These are phyloP conservation scores for Capsicum rhomboideum DNA, from an alignment of 257 asterid genomes.

Conservation along the genomic window DNA sequence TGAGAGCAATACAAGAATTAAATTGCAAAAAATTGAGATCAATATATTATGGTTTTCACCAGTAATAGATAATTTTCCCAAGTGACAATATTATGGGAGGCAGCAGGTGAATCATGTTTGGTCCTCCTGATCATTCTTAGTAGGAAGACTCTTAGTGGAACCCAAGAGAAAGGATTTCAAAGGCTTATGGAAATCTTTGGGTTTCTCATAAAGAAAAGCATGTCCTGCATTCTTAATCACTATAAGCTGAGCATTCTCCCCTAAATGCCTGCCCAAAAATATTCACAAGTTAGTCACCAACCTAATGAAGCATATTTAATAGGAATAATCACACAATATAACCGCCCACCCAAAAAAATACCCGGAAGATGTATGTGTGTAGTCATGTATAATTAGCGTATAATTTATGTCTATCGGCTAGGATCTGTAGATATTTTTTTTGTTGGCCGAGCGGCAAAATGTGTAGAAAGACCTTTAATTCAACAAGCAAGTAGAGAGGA, in stretches of 20 bases:
- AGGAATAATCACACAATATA: too few species aligned
- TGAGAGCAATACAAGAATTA: neutral
- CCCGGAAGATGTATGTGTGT: too few species aligned
- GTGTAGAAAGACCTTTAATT: neutral
- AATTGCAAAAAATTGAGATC: neutral
- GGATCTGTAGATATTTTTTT: neutral
- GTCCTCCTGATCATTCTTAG: neutral
- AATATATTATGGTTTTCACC: neutral
- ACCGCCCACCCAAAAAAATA: too few species aligned
- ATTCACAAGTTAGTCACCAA: neutral
- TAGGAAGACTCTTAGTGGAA: neutral
- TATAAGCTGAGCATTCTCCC: constrained; percentile 37
- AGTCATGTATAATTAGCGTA: neutral
- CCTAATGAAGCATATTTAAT: neutral
- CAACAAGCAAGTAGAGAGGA: neutral
- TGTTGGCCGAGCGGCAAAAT: too few species aligned
- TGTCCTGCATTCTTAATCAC: constrained; percentile 63
- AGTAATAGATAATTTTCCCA: neutral
- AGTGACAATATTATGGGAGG: neutral
- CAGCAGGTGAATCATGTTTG: neutral
- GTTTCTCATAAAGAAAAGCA: constrained; percentile 44
- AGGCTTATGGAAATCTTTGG: constrained; percentile 42
- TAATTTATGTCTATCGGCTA: neutral
- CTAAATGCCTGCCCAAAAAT: constrained; percentile 42
- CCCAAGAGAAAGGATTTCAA: constrained; percentile 43